Percentiles rank a stretch among this genome's conserved stretches.
phyloP scores from a whole-genome alignment of 2,329 filamentous ascomycete species.

The Colletotrichum spinosum region DNA sequence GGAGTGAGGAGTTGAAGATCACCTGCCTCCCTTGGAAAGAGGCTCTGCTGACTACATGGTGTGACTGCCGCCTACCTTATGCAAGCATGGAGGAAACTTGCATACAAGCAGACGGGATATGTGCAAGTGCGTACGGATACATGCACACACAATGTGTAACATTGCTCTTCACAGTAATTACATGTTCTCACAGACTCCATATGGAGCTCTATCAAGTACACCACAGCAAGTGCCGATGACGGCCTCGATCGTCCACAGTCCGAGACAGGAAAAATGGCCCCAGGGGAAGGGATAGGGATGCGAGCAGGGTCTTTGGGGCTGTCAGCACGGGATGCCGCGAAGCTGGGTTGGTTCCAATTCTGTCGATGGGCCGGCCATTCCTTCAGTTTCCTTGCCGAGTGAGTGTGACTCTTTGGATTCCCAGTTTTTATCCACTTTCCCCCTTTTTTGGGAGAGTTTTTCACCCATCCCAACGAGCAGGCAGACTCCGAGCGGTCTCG shows the following conservation, averaged over 20 bases:
- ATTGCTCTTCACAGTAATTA: too few species aligned
- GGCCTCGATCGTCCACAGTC: slow-evolving; percentile 7
- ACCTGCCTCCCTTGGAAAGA: slow-evolving; percentile 21
- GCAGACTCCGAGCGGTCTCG: slow-evolving; percentile 1
- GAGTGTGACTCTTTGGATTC: slow-evolving; percentile 15
- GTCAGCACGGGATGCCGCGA: slow-evolving; percentile 35
- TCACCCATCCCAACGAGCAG: not conserved
- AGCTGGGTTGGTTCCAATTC: slow-evolving; percentile 18
- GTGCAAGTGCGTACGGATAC: too few species aligned
- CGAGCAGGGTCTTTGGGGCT: slow-evolving; percentile 32
- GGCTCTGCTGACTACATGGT: slow-evolving; percentile 11
- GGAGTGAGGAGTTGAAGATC: slow-evolving; percentile 1
- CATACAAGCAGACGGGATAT: too few species aligned
- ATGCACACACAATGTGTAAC: too few species aligned
- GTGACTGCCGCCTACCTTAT: not conserved
- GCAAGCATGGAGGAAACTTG: too few species aligned
- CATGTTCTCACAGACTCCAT: too few species aligned
- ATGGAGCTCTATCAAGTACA: not conserved
- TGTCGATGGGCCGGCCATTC: not conserved
- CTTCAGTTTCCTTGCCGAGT: not conserved
- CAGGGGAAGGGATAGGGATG: slow-evolving; percentile 1
- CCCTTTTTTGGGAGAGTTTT: not conserved
- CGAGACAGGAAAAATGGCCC: slow-evolving; percentile 13
- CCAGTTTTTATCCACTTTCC: slow-evolving; percentile 20
- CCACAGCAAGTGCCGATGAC: slow-evolving; percentile 11